Evolutionary conservation across 2,329 filamentous ascomycete genomes (phyloP).

Genomic region (Aspergillus sclerotialis): DNA sequence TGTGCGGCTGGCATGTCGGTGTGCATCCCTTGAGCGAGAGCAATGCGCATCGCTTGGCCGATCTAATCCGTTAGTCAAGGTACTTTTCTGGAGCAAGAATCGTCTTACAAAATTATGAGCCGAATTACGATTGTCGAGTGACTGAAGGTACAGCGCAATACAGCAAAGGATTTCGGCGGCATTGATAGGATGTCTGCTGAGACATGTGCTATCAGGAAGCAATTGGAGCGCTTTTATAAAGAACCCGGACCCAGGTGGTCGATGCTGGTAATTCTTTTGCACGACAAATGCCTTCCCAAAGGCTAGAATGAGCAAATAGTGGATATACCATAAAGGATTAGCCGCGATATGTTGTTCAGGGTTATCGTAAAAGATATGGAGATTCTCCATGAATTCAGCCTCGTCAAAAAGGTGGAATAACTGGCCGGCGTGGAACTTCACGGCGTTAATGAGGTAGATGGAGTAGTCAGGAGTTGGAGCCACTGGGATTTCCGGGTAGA

Average conservation of each 20-base stretch:
- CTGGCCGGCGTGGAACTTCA: conserved; percentile 50
- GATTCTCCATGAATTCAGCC: conserved; percentile 41
- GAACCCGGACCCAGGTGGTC: conserved; percentile 42
- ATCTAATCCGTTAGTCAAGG: too few relatives aligned
- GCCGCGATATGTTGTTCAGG: conserved; percentile 17
- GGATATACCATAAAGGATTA: conserved; percentile 45
- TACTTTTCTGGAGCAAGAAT: too few relatives aligned
- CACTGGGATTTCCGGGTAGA: conserved; percentile 22
- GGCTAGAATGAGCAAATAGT: conserved; percentile 48
- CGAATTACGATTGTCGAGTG: conserved; percentile 41
- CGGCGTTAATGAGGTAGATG: conserved; percentile 46
- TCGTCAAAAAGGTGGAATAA: conserved; percentile 50
- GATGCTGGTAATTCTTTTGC: conserved; percentile 25
- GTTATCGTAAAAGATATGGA: conserved; percentile 37
- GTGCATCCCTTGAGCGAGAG: conserved; percentile 46
- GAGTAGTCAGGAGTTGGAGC: conserved; percentile 45
- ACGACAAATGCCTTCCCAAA: conserved; percentile 50
- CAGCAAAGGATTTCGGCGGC: conserved; percentile 47
- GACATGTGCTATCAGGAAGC: conserved; percentile 36
- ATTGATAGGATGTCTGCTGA: conserved; percentile 38
- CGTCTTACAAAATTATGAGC: conserved; percentile 41
- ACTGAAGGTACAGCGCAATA: conserved; percentile 48
- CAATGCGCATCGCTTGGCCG: conserved; percentile 46
- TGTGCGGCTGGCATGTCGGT: conserved; percentile 43
- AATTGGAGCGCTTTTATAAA: conserved; percentile 41